phyloP scores from a whole-genome alignment of 148 eudicot genomes.

The Rhododendron vialii region DNA sequence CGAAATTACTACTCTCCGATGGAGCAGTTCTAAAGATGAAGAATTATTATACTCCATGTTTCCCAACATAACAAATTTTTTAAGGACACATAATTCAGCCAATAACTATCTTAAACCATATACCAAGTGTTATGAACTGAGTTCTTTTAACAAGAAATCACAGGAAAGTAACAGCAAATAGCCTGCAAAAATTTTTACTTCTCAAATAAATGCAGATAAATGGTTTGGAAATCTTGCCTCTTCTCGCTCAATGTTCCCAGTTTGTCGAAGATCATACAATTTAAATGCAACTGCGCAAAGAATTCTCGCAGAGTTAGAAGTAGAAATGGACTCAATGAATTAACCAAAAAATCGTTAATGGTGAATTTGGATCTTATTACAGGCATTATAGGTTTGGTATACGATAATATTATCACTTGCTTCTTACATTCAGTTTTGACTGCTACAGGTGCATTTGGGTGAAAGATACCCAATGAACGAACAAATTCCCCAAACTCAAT shows the following conservation, averaged over 20 bases:
- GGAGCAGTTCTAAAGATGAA: background rate
- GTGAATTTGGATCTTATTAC: too few species aligned
- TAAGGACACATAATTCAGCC: too few species aligned
- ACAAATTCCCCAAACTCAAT: conserved; percentile 93
- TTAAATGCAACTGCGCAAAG: conserved; percentile 63
- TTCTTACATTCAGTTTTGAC: conserved; percentile 65
- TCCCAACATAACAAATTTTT: too few species aligned
- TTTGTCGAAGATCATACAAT: conserved; percentile 64
- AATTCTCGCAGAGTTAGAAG: background rate
- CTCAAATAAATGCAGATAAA: too few species aligned
- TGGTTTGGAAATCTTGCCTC: conserved; percentile 41
- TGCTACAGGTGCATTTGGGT: conserved; percentile 66
- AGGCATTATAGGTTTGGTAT: background rate
- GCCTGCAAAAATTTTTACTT: too few species aligned
- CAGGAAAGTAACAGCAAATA: too few species aligned
- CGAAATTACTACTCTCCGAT: background rate
- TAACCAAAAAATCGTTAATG: background rate
- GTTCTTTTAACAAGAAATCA: too few species aligned
- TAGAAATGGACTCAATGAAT: background rate
- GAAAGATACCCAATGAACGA: conserved; percentile 66
- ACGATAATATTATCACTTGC: background rate
- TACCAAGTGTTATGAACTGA: too few species aligned
- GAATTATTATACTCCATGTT: too few species aligned
- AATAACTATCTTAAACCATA: too few species aligned
- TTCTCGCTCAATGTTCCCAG: conserved; percentile 80